Conservation (phyloP, 129 eudicot species). For the Pulicaria dysenterica region DNA sequence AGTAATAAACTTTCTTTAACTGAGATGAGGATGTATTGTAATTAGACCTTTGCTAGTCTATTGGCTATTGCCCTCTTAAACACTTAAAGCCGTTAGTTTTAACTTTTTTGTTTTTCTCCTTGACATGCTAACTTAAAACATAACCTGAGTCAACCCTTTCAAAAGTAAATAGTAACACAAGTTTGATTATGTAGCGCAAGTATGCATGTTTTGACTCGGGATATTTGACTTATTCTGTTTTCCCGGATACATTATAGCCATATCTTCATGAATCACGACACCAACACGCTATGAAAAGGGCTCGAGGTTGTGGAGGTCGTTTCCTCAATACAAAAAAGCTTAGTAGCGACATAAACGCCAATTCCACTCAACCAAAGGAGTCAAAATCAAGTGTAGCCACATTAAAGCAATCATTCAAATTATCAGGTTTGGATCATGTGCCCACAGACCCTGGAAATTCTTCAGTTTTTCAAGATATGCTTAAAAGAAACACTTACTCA, state of each 20-base stretch:
- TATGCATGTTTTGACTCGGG: conserved; percentile 7
- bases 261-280: conserved; percentile 93
- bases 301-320: conserved; percentile 90
- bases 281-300: conserved; percentile 76
- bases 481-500: conserved; percentile 33
- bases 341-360: conserved; percentile 19
- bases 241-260: conserved; percentile 43
- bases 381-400: conserved; percentile 33
- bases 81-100: background rate
- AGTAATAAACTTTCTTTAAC: background rate
- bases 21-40: background rate
- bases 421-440: conserved; percentile 41
- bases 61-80: too few species aligned
- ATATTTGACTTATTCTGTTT: conserved; percentile 8
- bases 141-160: background rate
- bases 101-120: background rate
- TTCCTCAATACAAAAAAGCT: conserved; percentile 71
- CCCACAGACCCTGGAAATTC: conserved; percentile 35
- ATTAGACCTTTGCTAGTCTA: background rate
- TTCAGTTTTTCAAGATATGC: conserved; percentile 34
- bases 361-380: conserved; percentile 38
- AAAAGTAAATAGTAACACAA: background rate
- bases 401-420: conserved; percentile 39
- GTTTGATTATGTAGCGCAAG: conserved; percentile 1
- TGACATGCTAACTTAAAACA: background rate